phyloP scores from a whole-genome alignment of 805 yeast genomes.

The Ogataea siamensis region DNA sequence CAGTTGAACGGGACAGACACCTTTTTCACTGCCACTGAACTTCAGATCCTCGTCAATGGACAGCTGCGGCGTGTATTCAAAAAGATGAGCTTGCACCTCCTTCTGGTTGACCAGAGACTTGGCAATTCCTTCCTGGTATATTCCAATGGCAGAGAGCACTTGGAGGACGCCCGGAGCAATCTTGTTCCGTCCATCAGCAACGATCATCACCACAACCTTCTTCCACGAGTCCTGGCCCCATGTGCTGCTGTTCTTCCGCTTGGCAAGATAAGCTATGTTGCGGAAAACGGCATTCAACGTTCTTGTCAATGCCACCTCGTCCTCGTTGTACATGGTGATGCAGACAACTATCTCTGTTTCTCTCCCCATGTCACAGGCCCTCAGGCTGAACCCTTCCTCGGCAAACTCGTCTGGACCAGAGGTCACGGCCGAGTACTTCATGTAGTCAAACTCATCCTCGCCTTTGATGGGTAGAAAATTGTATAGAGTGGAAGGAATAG shows the following conservation, averaged over 20 bases:
- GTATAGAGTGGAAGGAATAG: slow-evolving; percentile 85
- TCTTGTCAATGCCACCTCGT: slow-evolving; percentile 83
- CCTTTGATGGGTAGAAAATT: slow-evolving; percentile 84
- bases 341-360: slow-evolving; percentile 91
- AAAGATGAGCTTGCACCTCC: slow-evolving; percentile 88
- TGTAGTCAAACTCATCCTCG: slow-evolving; percentile 88
- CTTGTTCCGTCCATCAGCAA: slow-evolving; percentile 93
- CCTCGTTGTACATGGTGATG: slow-evolving; percentile 97
- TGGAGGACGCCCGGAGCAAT: slow-evolving; percentile 83
- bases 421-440: slow-evolving; percentile 98
- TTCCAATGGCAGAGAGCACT: slow-evolving; percentile 89
- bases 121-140: slow-evolving; percentile 96
- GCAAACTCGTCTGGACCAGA: slow-evolving; percentile 86
- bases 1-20: slow-evolving; percentile 91
- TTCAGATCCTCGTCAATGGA: slow-evolving; percentile 86
- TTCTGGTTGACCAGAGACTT: slow-evolving; percentile 89
- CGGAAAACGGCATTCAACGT: slow-evolving; percentile 94
- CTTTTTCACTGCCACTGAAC: slow-evolving; percentile 87
- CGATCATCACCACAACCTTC: slow-evolving; percentile 86
- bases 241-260: slow-evolving; percentile 73
- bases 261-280: slow-evolving; percentile 83
- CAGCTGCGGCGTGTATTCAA: slow-evolving; percentile 94
- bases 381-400: slow-evolving; percentile 74
- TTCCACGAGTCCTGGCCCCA: slow-evolving; percentile 99
- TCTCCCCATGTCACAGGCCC: slow-evolving; percentile 83